Conservation (phyloP, 495 filamentous ascomycete species). For the Aspergillus heteromorphus region DNA sequence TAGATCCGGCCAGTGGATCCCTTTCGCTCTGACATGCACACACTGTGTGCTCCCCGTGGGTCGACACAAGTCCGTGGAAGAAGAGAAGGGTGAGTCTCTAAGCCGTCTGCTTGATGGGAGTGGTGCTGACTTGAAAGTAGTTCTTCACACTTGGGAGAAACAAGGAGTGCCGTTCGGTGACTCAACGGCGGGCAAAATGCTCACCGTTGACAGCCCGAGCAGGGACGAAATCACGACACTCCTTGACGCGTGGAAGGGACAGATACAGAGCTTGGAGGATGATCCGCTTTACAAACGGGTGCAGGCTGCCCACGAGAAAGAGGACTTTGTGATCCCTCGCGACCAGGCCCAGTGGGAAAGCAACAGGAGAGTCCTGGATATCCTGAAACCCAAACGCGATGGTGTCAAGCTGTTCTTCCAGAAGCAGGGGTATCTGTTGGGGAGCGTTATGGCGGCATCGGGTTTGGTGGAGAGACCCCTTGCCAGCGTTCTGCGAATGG, state of each 20-base stretch:
- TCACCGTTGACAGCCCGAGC: neutral
- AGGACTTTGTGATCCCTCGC: neutral
- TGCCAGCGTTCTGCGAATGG: neutral
- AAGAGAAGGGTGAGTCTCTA: neutral
- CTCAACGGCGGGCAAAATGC: neutral
- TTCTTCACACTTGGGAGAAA: neutral
- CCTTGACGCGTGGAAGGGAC: neutral
- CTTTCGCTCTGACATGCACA: slow-evolving; percentile 1
- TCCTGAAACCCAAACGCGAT: neutral
- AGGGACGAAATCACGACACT: neutral
- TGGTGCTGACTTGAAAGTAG: neutral
- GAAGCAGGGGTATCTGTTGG: neutral
- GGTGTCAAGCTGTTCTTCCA: neutral
- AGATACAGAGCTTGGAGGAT: neutral
- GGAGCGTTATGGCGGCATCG: neutral
- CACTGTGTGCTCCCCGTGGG: neutral
- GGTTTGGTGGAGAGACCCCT: neutral
- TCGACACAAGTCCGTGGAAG: neutral
- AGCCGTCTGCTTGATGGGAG: neutral
- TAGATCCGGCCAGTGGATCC: neutral
- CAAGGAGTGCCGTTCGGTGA: neutral
- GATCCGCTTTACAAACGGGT: slow-evolving; percentile 5
- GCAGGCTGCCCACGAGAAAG: neutral
- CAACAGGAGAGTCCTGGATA: neutral
- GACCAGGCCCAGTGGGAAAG: neutral